Evolutionary conservation across 2,329 filamentous ascomycete genomes (phyloP).

Genomic region (Biscogniauxia marginata): DNA sequence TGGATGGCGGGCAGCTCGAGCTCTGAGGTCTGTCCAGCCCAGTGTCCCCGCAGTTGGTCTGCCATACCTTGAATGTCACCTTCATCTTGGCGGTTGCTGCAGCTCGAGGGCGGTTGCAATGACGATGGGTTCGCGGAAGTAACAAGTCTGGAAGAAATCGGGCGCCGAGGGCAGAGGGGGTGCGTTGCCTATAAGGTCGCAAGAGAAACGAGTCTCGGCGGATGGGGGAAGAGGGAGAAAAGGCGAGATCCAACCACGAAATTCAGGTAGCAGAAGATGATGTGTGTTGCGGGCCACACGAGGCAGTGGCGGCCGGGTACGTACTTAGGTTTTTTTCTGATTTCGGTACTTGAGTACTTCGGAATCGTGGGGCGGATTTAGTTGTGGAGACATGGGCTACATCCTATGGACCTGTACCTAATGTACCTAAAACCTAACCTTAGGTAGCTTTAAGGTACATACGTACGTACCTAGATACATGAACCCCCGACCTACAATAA

Average conservation of each 20-base stretch:
- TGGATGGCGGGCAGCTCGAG: constrained; percentile 19
- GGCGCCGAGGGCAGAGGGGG: constrained; percentile 6
- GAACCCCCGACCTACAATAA: neutral
- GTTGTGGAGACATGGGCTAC: no score
- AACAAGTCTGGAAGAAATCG: constrained; percentile 11
- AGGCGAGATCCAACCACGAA: constrained; percentile 7
- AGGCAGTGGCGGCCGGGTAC: constrained; percentile 3
- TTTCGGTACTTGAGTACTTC: neutral
- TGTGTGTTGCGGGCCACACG: constrained; percentile 10
- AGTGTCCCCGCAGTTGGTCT: constrained; percentile 1
- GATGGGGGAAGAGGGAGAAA: neutral
- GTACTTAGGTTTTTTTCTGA: neutral
- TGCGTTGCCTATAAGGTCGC: neutral
- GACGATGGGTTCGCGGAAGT: constrained; percentile 4
- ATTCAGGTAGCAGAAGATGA: constrained; percentile 22
- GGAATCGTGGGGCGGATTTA: no score
- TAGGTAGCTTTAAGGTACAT: neutral
- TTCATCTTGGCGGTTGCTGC: constrained; percentile 54
- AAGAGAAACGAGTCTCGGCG: neutral
- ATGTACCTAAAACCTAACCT: no score
- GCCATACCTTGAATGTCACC: constrained; percentile 63
- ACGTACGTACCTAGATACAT: no score
- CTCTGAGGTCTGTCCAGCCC: constrained; percentile 12
- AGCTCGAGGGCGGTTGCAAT: constrained; percentile 20
- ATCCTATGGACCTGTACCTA: no score